phyloP scores from a whole-genome alignment of 768 basidiomycete species.

The Leccinum rimulosum region DNA sequence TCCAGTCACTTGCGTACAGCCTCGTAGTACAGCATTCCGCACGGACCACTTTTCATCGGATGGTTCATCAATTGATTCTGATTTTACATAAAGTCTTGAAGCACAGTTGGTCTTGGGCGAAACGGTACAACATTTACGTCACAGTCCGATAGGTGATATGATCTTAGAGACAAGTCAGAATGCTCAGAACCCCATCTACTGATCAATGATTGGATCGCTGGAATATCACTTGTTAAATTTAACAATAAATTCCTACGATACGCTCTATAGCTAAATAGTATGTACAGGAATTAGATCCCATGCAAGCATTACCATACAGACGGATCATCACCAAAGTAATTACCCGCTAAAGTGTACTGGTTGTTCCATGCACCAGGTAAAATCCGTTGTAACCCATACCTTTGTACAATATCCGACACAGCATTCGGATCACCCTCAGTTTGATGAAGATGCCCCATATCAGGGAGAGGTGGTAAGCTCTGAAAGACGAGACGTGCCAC shows the following conservation, averaged over 20 bases:
- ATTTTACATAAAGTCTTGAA: background rate
- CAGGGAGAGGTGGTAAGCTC: slow-evolving; percentile 63
- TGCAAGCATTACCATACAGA: slow-evolving; percentile 18
- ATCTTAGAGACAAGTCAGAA: no score
- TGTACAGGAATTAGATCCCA: background rate
- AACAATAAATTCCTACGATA: background rate
- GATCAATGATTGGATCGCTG: no score
- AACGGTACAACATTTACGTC: background rate
- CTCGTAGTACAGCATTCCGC: slow-evolving; percentile 5
- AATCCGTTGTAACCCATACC: slow-evolving; percentile 48
- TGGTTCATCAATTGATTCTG: background rate
- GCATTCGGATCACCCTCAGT: slow-evolving; percentile 39
- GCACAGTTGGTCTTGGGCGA: background rate
- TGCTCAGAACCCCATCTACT: no score
- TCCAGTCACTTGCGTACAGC: slow-evolving; percentile 6
- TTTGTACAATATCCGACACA: slow-evolving; percentile 47
- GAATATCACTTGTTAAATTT: background rate
- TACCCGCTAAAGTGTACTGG: slow-evolving; percentile 50
- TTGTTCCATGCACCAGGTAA: slow-evolving; percentile 41
- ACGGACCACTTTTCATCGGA: background rate
- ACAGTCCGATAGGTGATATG: background rate
- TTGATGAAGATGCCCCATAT: slow-evolving; percentile 34
- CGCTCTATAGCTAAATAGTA: no score
- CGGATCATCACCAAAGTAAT: slow-evolving; percentile 68
- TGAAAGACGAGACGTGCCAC: slow-evolving; percentile 63